Evolutionary conservation across 345 rosid genomes (phyloP).

Genomic region (Corymbia maculata): DNA sequence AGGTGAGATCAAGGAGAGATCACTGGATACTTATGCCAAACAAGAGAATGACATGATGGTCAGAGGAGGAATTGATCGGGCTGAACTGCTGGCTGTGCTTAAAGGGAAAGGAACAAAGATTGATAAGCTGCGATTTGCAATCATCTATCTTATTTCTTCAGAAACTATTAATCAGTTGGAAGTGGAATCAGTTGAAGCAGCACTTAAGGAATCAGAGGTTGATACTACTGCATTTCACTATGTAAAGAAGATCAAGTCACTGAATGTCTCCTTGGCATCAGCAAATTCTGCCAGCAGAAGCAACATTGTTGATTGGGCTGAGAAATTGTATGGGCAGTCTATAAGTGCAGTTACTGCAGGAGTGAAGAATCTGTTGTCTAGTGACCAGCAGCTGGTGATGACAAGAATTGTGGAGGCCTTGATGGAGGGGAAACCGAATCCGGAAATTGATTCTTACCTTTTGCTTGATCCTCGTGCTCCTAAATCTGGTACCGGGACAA

Average conservation of each 20-base stretch:
- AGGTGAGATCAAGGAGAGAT: constrained; percentile 94
- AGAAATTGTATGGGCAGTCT: constrained; percentile 90
- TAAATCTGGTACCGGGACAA: constrained; percentile 51
- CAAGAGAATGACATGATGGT: constrained; percentile 92
- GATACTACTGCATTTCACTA: constrained; percentile 86
- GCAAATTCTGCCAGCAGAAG: constrained; percentile 86
- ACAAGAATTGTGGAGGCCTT: constrained; percentile 88
- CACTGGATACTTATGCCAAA: constrained; percentile 82
- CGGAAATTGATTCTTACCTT: constrained; percentile 79
- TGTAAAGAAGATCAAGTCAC: constrained; percentile 89
- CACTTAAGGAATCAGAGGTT: constrained; percentile 73
- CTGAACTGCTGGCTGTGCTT: constrained; percentile 58
- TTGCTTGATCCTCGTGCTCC: constrained; percentile 93
- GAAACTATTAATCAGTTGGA: constrained; percentile 80
- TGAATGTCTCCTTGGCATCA: constrained; percentile 82
- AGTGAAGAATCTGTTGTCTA: constrained; percentile 83
- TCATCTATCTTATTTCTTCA: constrained; percentile 75
- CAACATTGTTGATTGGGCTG: constrained; percentile 99
- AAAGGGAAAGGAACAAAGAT: constrained; percentile 82
- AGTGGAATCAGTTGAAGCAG: constrained; percentile 80
- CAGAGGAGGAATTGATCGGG: constrained; percentile 71
- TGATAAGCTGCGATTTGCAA: constrained; percentile 92
- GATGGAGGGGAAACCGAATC: constrained; percentile 91
- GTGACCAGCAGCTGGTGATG: constrained; percentile 82
- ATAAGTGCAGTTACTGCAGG: constrained; percentile 97